Evolutionary conservation across 2,329 filamentous ascomycete genomes (phyloP).

Genomic region (Nannizziopsis arthrosporioides): DNA sequence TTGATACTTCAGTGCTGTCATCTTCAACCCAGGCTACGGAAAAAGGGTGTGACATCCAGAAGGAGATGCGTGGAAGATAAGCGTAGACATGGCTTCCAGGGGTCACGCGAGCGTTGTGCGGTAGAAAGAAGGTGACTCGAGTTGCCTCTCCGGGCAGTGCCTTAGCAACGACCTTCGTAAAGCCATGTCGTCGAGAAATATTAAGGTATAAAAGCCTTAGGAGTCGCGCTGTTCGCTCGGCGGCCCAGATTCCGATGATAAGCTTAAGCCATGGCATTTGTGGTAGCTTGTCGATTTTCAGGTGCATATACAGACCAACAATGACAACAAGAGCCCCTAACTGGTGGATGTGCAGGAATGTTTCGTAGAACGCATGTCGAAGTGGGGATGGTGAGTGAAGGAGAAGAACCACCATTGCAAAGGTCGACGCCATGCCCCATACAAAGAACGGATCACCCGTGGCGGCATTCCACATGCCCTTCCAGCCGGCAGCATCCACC

Average conservation of each 20-base stretch:
- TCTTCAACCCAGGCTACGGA: conserved; percentile 38
- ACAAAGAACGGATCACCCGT: conserved; percentile 31
- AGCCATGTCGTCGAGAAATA: conserved; percentile 37
- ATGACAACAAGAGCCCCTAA: conserved; percentile 34
- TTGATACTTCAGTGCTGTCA: conserved; percentile 22
- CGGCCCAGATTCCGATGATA: conserved; percentile 30
- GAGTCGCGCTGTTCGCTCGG: conserved; percentile 38
- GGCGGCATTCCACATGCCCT: conserved; percentile 33
- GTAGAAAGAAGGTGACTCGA: conserved; percentile 49
- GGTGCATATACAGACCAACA: conserved; percentile 36
- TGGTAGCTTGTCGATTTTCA: conserved; percentile 32
- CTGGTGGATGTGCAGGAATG: conserved; percentile 39
- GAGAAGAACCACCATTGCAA: conserved; percentile 30
- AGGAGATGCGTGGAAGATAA: conserved; percentile 43
- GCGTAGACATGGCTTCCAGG: conserved; percentile 51
- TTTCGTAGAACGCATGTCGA: conserved; percentile 38
- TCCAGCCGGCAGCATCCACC: conserved; percentile 52
- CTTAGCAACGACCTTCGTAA: conserved; percentile 45
- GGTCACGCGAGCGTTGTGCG: conserved; percentile 41
- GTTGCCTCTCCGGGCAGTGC: conserved; percentile 50
- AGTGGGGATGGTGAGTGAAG: conserved; percentile 36
- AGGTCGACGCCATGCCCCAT: conserved; percentile 36
- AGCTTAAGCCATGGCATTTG: conserved; percentile 31
- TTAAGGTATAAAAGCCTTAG: conserved; percentile 44
- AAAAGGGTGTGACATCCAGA: conserved; percentile 41